Conservation (phyloP, 2,329 filamentous ascomycete genomes). For the Alternaria hordeiaustralica region DNA sequence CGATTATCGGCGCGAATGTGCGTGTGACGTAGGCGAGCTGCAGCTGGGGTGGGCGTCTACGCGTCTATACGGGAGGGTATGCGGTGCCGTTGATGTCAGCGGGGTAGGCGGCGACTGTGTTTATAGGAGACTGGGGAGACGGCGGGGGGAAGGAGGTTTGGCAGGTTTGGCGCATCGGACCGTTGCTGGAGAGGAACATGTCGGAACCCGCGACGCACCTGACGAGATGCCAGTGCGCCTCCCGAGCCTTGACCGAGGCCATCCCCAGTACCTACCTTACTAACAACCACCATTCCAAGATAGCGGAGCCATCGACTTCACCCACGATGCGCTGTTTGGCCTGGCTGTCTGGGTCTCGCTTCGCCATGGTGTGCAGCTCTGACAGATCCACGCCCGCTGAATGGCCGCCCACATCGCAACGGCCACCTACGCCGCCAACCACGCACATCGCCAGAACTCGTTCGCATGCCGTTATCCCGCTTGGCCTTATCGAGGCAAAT, state of each 20-base stretch:
- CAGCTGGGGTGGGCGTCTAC: constrained; percentile 1
- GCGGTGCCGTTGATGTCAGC: constrained; percentile 9
- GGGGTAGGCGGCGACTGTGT: constrained; percentile 15
- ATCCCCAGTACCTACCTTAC: not conserved
- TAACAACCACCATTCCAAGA: not conserved
- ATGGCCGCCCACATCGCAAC: constrained; percentile 6
- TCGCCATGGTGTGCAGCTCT: constrained; percentile 15
- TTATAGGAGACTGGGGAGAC: constrained; percentile 8
- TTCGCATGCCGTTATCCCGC: constrained; percentile 10
- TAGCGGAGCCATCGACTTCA: not conserved
- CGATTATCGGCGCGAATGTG: constrained; percentile 5
- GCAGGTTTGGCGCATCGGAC: constrained; percentile 16
- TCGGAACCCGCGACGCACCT: constrained; percentile 39
- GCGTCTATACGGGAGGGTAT: not conserved
- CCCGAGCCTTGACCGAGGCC: constrained; percentile 11
- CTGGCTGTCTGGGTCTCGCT: not conserved
- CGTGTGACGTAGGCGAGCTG: constrained; percentile 31
- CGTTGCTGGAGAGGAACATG: constrained; percentile 32
- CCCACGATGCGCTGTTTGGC: not conserved
- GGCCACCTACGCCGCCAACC: constrained; percentile 2
- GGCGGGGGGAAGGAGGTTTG: constrained; percentile 19
- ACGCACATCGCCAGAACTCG: not conserved
- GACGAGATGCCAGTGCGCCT: constrained; percentile 14
- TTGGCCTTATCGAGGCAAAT: constrained; percentile 3
- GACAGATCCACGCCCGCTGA: constrained; percentile 11